phyloP scores from a whole-genome alignment of 2,329 filamentous ascomycete species.

The Paecilomyces sp. region DNA sequence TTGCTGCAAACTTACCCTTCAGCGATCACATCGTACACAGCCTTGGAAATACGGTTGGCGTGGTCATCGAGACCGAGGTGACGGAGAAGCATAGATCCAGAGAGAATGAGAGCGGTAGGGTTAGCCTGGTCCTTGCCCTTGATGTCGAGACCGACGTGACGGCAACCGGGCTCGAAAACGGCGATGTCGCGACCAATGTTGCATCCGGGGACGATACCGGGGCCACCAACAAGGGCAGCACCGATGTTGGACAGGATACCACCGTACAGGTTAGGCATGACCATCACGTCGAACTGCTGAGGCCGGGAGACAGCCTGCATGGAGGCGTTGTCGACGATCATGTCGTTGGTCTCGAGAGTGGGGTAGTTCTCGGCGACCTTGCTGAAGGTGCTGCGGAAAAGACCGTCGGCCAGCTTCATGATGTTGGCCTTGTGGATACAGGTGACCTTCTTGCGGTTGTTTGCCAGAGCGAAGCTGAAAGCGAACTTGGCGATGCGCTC shows the following conservation, averaged over 20 bases:
- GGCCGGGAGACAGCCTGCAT: conserved; percentile 97
- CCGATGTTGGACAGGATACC: conserved; percentile 99
- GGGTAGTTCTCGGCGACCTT: conserved; percentile 90
- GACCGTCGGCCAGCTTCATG: conserved; percentile 98
- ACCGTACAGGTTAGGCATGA: conserved; percentile 99
- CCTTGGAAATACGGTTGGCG: conserved; percentile 92
- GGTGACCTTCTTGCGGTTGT: conserved; percentile 98
- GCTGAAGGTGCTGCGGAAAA: conserved; percentile 98
- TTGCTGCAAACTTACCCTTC: conserved; percentile 62
- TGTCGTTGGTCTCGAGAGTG: conserved; percentile 91
- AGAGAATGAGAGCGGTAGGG: conserved; percentile 91
- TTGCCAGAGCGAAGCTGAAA: conserved; percentile 94
- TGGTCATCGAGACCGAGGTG: conserved; percentile 97
- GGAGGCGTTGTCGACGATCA: conserved; percentile 99
- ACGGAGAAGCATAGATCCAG: conserved; percentile 92
- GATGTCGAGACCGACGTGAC: conserved; percentile 98
- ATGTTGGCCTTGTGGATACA: conserved; percentile 99
- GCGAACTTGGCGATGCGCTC: conserved; percentile 99
- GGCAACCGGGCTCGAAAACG: conserved; percentile 97
- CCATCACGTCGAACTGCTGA: conserved; percentile 99
- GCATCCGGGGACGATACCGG: conserved; percentile 94
- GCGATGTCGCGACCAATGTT: conserved; percentile 99
- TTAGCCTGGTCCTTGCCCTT: conserved; percentile 99
- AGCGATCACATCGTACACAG: conserved; percentile 70
- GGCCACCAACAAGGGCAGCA: conserved; percentile 91